Percentiles rank a stretch among this genome's conserved stretches.
Conservation (phyloP, 1,139 yeast genomes). For the Taphrina deformans region DNA sequence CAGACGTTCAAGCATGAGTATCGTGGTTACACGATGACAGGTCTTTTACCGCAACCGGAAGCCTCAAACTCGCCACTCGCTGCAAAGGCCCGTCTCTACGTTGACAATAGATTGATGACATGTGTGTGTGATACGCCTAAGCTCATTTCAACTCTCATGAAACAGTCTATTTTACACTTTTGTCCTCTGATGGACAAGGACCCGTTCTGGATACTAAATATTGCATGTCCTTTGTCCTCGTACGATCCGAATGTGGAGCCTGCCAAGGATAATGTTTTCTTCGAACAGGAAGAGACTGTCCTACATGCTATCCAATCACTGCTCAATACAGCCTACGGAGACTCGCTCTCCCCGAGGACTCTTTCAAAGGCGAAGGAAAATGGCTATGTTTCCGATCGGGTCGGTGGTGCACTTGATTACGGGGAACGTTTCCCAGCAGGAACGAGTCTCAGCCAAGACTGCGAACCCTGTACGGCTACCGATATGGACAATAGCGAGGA, state of each 20-base stretch:
- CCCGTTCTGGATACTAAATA: conserved; percentile 43
- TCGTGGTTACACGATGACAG: conserved; percentile 32
- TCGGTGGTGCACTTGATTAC: no score
- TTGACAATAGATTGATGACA: conserved; percentile 47
- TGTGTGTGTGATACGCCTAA: conserved; percentile 44
- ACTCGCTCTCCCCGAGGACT: neutral
- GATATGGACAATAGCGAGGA: no score
- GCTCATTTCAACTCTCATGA: conserved; percentile 41
- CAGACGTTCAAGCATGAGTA: conserved; percentile 25
- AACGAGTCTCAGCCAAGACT: no score
- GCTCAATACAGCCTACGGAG: neutral
- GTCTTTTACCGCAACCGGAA: conserved; percentile 33
- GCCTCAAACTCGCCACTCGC: neutral
- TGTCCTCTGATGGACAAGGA: neutral
- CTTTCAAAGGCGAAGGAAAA: neutral
- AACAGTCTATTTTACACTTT: neutral
- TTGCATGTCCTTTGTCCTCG: conserved; percentile 39
- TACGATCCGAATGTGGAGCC: conserved; percentile 53
- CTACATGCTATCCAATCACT: neutral
- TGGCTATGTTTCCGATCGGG: neutral
- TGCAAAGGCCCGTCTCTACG: conserved; percentile 35
- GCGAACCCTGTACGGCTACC: no score
- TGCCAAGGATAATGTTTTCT: conserved; percentile 49
- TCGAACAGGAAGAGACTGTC: conserved; percentile 39
- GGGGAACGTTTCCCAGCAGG: no score